Base-by-base conservation (phyloP, 345 rosid genomes). In the Euphorbia lathyris region DNA sequence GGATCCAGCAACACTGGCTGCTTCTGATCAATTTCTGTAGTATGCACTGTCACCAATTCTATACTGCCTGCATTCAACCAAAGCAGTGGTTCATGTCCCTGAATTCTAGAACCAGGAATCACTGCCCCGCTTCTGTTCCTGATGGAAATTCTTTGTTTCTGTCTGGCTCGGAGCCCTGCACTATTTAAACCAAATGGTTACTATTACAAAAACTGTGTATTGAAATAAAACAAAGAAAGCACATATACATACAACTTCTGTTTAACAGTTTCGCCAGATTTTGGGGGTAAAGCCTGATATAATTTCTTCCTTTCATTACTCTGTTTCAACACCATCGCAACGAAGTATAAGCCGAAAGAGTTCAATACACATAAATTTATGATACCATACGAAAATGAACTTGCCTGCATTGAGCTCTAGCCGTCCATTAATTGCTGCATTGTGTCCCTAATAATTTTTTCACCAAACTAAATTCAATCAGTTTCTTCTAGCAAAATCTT, bases 321-420 rank as follows among this genome's bases (percentile, higher is more conserved):
- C 77, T 67, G 62, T 10, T 27, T 59, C 43, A 45, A 56, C 14
- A 63, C 57, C 55, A 67, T 26, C 9, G n/a, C 3, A n/a, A 67
- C 23, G 26, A 29, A 5, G 10, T 38, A 45, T 16, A 17, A 63
- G 1, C 22, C 9, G 47, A 43, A 55, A 17, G 11, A 40, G 30
- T 25, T 43, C 27, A 45, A 14, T 25, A 20, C 47, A 68, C 34
- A 13, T 4, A 23, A 68, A 38, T 7, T 17, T 2, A 5, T 4
- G 2, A 17, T 17, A 5, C 22, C 42, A 51, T 0, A 1, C 22
- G 42, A 42, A 25, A 51, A 38, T 22, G 29, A 55, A 14, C 57
- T 52, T 74, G 64, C 77, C 73, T 53, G 77, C 27, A 8, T 29
- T n/a, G n/a, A n/a, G n/a, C n/a, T n/a, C n/a, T n/a, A n/a, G n/a